Evolutionary conservation across 2,329 filamentous ascomycete species (phyloP).

Genomic region (Claviceps capensis): DNA sequence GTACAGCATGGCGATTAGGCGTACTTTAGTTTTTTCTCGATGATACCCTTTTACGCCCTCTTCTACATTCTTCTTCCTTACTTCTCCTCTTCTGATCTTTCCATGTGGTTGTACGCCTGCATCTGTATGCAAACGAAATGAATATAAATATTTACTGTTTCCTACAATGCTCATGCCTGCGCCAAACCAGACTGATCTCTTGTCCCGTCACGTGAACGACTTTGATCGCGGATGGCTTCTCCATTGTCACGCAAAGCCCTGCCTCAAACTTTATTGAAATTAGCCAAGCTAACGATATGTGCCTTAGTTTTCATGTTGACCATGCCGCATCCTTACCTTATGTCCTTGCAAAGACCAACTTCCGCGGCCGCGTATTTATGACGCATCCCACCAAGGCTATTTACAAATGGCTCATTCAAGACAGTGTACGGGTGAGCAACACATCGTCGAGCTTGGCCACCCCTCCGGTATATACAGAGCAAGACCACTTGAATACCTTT

Average conservation of each 20-base stretch:
- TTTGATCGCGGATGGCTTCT: neutral
- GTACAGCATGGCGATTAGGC: neutral
- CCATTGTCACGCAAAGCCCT: neutral
- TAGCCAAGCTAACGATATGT: constrained; percentile 5
- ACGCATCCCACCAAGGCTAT: constrained; percentile 98
- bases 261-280: neutral
- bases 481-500: constrained; percentile 87
- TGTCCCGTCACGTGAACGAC: neutral
- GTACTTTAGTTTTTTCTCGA: neutral
- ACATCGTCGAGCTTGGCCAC: constrained; percentile 48
- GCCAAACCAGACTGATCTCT: constrained; percentile 5
- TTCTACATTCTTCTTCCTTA: neutral
- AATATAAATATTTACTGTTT: constrained; percentile 21
- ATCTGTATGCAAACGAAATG: constrained; percentile 17
- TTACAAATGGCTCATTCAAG: constrained; percentile 98
- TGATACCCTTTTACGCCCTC: neutral
- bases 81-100: neutral
- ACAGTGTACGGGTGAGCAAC: constrained; percentile 81
- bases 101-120: constrained; percentile 12
- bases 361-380: constrained; percentile 95
- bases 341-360: constrained; percentile 95
- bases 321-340: constrained; percentile 98
- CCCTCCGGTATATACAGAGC: constrained; percentile 82
- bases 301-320: constrained; percentile 74
- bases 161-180: constrained; percentile 10